Evolutionary conservation across 805 yeast genomes (phyloP).

Genomic region (Cyberlindnera meyerae): DNA sequence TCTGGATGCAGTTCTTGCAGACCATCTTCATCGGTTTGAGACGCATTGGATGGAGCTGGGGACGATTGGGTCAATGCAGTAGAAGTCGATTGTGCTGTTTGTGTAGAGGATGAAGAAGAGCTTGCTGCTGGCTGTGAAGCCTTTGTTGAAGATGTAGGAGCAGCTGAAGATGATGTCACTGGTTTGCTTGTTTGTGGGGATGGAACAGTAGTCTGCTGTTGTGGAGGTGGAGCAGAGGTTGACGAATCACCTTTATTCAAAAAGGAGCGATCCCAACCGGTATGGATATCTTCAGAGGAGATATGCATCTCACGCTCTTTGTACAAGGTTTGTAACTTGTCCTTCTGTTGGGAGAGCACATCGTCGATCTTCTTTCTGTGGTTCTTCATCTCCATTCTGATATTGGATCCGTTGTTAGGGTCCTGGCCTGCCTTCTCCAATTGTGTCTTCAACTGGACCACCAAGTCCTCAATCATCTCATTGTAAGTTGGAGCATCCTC

Average conservation of each 20-base stretch:
- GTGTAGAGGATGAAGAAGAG: constrained; percentile 9
- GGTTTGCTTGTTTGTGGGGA: background rate
- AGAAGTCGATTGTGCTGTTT: too few species aligned
- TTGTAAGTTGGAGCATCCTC: constrained; percentile 60
- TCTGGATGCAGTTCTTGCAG: constrained; percentile 17
- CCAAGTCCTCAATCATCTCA: constrained; percentile 89
- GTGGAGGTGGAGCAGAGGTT: background rate
- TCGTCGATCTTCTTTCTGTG: constrained; percentile 71
- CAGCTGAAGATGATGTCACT: constrained; percentile 20
- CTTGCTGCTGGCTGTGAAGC: constrained; percentile 18
- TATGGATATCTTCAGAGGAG: constrained; percentile 84
- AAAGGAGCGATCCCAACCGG: constrained; percentile 86
- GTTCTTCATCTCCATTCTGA: constrained; percentile 36
- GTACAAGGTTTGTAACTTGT: constrained; percentile 60
- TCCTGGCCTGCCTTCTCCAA: constrained; percentile 43
- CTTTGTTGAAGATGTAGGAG: constrained; percentile 3
- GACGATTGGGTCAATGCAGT: background rate
- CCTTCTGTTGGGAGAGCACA: constrained; percentile 57
- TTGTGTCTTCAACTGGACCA: constrained; percentile 70
- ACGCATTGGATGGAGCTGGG: too few species aligned
- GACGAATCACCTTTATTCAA: constrained; percentile 49
- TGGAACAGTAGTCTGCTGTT: background rate
- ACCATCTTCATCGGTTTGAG: constrained; percentile 22
- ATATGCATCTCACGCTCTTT: constrained; percentile 72
- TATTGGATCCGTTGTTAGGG: constrained; percentile 34